phyloP scores from a whole-genome alignment of 164 flowering plant species.

The Tinospora cordifolia region DNA sequence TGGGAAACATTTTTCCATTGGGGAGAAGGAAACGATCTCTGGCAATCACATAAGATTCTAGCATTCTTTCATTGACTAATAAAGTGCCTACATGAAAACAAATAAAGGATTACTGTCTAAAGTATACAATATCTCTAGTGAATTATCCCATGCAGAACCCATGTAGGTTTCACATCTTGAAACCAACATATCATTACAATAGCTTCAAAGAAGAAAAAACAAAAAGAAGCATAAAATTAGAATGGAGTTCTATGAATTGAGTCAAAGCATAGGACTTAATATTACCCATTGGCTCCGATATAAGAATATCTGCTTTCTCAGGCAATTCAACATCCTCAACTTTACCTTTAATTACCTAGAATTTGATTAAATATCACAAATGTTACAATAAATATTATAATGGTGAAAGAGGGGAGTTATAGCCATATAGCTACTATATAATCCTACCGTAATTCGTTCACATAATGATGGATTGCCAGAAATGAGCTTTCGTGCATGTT shows the following conservation, averaged over 20 bases:
- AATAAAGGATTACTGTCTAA: constrained; percentile 2
- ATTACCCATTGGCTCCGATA: constrained; percentile 99
- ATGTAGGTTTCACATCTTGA: not conserved
- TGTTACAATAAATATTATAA: not conserved
- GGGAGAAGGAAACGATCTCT: constrained; percentile 87
- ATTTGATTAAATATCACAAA: constrained; percentile 9
- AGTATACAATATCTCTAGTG: not conserved
- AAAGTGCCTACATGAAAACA: constrained; percentile 59
- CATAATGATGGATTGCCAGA: constrained; percentile 77
- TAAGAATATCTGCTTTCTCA: constrained; percentile 95
- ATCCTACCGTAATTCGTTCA: constrained; percentile 68
- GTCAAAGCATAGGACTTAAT: constrained; percentile 4
- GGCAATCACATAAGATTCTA: constrained; percentile 97
- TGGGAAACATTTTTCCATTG: constrained; percentile 92
- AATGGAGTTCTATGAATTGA: too few relatives aligned
- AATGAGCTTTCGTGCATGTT: constrained; percentile 81
- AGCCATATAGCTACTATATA: not conserved
- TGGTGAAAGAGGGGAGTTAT: not conserved
- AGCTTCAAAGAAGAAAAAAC: not conserved
- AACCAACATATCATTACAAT: not conserved
- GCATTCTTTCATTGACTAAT: constrained; percentile 93
- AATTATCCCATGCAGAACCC: not conserved
- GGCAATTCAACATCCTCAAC: constrained; percentile 97
- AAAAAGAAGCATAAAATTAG: not conserved
- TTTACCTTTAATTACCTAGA: constrained; percentile 87